These are phyloP conservation scores for Penicillium sp. DNA, from an alignment of 2,329 filamentous ascomycete genomes.

Conservation along the genomic window DNA sequence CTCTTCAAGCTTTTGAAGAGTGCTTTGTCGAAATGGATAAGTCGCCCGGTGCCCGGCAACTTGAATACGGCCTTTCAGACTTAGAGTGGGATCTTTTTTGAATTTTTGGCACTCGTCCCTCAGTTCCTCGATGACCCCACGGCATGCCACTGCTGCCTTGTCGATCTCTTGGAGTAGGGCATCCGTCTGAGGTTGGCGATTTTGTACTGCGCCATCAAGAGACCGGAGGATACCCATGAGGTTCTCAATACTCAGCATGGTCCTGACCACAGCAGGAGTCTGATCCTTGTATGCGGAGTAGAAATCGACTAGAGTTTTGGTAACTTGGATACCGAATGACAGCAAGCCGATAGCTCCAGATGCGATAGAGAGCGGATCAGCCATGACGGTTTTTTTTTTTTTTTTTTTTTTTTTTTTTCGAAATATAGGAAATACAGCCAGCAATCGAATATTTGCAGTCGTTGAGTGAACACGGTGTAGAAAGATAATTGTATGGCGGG, in stretches of 20 bases:
- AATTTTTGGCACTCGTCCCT: slow-evolving; percentile 8
- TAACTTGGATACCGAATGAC: slow-evolving; percentile 39
- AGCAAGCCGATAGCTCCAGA: slow-evolving; percentile 33
- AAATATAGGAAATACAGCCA: neutral
- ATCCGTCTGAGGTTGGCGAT: neutral
- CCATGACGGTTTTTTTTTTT: slow-evolving; percentile 14
- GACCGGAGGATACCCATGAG: slow-evolving; percentile 5
- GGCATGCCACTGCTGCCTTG: neutral
- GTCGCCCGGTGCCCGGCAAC: slow-evolving; percentile 15
- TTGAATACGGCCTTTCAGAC: neutral
- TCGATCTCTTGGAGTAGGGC: slow-evolving; percentile 4
- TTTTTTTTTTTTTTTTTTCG: no score
- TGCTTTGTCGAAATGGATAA: slow-evolving; percentile 36
- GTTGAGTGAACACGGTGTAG: neutral
- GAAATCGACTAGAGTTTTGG: slow-evolving; percentile 35
- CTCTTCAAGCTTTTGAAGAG: slow-evolving; percentile 41
- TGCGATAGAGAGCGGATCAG: slow-evolving; percentile 28
- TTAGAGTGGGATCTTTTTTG: neutral
- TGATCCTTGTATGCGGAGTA: slow-evolving; percentile 32
- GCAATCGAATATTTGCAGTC: neutral
- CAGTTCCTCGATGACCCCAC: slow-evolving; percentile 6
- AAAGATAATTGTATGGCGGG: neutral
- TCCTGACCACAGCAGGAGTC: slow-evolving; percentile 25
- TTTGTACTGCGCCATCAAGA: neutral
- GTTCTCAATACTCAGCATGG: slow-evolving; percentile 5